These are phyloP conservation scores for Candida chilensis DNA, from an alignment of 805 yeast genomes.

Conservation along the genomic window DNA sequence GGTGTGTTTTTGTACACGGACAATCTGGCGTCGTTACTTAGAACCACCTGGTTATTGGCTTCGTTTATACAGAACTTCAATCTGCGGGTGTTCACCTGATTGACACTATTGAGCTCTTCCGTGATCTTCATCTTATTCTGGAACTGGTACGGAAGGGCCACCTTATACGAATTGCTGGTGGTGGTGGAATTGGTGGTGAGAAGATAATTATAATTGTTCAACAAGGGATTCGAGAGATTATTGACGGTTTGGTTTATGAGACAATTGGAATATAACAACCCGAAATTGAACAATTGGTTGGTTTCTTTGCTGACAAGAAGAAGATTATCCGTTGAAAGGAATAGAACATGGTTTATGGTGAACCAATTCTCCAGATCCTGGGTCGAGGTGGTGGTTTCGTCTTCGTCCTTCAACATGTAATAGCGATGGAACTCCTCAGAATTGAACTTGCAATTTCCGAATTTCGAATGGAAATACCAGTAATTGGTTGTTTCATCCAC, in stretches of 20 bases:
- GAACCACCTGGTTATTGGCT: constrained; percentile 6
- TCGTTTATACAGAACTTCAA: constrained; percentile 3
- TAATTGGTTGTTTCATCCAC: constrained; percentile 9
- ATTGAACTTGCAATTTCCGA: constrained; percentile 20
- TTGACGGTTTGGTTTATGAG: background rate
- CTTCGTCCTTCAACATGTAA: too few species aligned
- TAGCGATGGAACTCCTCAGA: constrained; percentile 6
- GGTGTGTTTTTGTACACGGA: constrained; percentile 7
- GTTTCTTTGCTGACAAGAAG: background rate
- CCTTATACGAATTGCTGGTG: background rate
- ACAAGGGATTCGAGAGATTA: background rate
- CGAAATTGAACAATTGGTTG: constrained; percentile 2
- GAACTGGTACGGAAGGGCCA: background rate
- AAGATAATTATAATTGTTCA: constrained; percentile 1
- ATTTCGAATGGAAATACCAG: constrained; percentile 23
- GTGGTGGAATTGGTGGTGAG: too few species aligned
- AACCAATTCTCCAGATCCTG: background rate
- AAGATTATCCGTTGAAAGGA: background rate
- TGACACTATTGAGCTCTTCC: background rate
- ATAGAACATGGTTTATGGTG: background rate
- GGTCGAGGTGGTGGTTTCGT: background rate
- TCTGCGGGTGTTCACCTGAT: background rate
- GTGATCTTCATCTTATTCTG: background rate
- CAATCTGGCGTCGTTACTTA: constrained; percentile 6
- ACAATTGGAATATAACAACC: constrained; percentile 6